Evolutionary conservation across 208 protist species (phyloP).

Genomic region (Crithidia fasciculata): DNA sequence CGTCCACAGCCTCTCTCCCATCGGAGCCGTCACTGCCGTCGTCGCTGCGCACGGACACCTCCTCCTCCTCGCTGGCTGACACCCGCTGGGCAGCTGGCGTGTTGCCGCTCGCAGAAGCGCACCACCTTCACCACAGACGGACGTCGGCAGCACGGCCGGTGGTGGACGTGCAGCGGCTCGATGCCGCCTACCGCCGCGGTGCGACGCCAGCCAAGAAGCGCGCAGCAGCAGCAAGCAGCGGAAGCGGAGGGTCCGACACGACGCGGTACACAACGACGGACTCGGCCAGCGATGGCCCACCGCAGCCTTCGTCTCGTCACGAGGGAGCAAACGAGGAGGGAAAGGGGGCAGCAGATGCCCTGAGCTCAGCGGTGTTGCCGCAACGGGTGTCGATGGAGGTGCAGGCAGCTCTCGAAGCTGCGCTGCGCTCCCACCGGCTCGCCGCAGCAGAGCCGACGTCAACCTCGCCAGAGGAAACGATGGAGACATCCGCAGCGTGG

Average conservation of each 20-base stretch:
- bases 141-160: constrained; percentile 14
- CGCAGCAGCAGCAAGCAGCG: constrained; percentile 2
- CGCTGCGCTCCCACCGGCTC: constrained; percentile 18
- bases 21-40: constrained; percentile 18
- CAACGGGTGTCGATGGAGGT: constrained; percentile 21
- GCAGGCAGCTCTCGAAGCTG: constrained; percentile 16
- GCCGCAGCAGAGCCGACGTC: background rate
- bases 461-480: too few relatives aligned
- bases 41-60: constrained; percentile 10
- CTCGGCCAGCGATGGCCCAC: background rate
- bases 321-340: background rate
- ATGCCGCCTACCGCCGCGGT: background rate
- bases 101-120: background rate
- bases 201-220: background rate
- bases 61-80: constrained; percentile 3
- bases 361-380: constrained; percentile 10
- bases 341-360: background rate
- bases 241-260: constrained; percentile 17
- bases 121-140: background rate
- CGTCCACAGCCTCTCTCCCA: constrained; percentile 2
- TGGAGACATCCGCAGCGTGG: background rate
- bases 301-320: background rate
- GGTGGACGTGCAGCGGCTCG: constrained; percentile 17
- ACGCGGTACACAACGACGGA: constrained; percentile 31
- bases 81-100: background rate